Evolutionary conservation across 106 monocot genomes (phyloP).

Genomic region (Acanthochlamys bracteata): DNA sequence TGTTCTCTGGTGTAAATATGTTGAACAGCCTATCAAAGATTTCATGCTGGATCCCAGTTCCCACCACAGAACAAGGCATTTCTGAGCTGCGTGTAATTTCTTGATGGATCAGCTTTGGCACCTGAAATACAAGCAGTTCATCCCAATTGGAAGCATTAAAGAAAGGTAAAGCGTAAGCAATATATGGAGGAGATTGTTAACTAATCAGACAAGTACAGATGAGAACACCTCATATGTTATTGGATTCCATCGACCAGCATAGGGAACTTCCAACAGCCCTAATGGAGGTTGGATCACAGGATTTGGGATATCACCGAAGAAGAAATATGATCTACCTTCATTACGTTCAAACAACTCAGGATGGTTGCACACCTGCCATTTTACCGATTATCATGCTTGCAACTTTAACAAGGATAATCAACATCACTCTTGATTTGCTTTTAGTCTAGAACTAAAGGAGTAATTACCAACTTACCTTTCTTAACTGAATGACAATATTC

Average conservation of each 20-base stretch:
- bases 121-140: constrained; percentile 36
- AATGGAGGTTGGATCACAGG: constrained; percentile 74
- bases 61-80: constrained; percentile 23
- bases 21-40: constrained; percentile 50
- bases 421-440: too few relatives aligned
- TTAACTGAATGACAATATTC: constrained; percentile 96
- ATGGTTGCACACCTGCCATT: constrained; percentile 90
- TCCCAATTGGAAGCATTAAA: background rate
- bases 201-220: background rate
- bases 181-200: too few relatives aligned
- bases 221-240: constrained; percentile 73
- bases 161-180: background rate
- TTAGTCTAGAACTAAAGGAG: background rate
- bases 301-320: constrained; percentile 80
- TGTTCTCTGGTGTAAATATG: constrained; percentile 63
- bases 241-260: constrained; percentile 83
- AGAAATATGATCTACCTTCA: constrained; percentile 81
- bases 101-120: constrained; percentile 75
- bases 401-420: too few relatives aligned
- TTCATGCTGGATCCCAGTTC: constrained; percentile 16
- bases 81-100: constrained; percentile 27
- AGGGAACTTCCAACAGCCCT: constrained; percentile 66
- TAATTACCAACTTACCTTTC: constrained; percentile 53
- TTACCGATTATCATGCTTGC: background rate
- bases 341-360: constrained; percentile 98